Conservation (phyloP, 2,329 filamentous ascomycete species). For the Arthroderma sp. region DNA sequence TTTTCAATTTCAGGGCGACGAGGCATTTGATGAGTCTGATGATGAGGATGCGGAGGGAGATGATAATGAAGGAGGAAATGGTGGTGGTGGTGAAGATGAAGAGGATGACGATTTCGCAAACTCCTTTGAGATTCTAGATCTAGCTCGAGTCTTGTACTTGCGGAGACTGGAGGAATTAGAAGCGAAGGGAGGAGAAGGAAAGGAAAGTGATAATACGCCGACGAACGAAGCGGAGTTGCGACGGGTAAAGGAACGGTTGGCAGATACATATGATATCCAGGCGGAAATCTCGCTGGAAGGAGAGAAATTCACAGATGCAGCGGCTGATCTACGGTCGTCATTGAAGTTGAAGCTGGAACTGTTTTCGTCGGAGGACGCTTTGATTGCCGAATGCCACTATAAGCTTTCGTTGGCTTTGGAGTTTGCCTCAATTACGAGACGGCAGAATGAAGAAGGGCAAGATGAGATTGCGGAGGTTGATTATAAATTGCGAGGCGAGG, state of each 20-base stretch:
- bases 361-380: constrained; percentile 65
- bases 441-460: constrained; percentile 26
- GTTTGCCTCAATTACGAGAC: constrained; percentile 64
- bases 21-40: constrained; percentile 78
- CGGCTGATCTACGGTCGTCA: constrained; percentile 65
- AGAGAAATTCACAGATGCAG: constrained; percentile 80
- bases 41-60: constrained; percentile 48
- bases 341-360: constrained; percentile 67
- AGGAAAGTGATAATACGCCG: too few species aligned
- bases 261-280: constrained; percentile 85
- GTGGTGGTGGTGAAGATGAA: constrained; percentile 34
- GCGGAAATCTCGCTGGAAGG: constrained; percentile 96
- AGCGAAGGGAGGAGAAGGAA: constrained; percentile 34
- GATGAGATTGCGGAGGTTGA: constrained; percentile 23
- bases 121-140: constrained; percentile 50
- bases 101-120: constrained; percentile 52
- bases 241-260: constrained; percentile 70
- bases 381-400: constrained; percentile 89
- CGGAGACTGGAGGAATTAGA: constrained; percentile 43
- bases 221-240: constrained; percentile 22
- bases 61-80: constrained; percentile 32
- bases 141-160: constrained; percentile 46
- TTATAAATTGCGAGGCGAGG: constrained; percentile 43
- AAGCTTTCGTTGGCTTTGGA: constrained; percentile 92
- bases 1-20: constrained; percentile 88